Evolutionary conservation across 345 rosid species (phyloP).

Genomic region (Populus euphratica): DNA sequence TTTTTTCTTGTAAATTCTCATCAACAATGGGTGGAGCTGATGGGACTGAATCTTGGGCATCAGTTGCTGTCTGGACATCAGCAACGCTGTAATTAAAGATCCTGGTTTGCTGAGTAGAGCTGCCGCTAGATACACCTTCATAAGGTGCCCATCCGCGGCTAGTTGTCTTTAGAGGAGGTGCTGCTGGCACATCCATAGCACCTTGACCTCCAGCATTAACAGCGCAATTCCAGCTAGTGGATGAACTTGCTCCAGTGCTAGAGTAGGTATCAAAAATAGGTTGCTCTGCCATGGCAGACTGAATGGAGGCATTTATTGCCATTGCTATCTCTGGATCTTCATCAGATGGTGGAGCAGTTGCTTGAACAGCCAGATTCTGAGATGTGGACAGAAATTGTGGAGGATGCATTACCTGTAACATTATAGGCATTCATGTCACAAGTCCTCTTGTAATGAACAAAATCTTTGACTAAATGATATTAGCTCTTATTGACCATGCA

Average conservation of each 20-base stretch:
- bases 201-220: slow-evolving; percentile 10
- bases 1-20: slow-evolving; percentile 24
- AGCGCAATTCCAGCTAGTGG: slow-evolving; percentile 32
- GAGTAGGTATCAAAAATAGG: slow-evolving; percentile 32
- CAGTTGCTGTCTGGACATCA: slow-evolving; percentile 12
- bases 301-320: slow-evolving; percentile 78
- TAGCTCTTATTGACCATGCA: neutral
- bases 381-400: slow-evolving; percentile 51
- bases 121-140: slow-evolving; percentile 19
- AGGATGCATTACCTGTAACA: slow-evolving; percentile 57
- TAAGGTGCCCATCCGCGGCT: slow-evolving; percentile 13
- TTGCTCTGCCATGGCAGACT: slow-evolving; percentile 43
- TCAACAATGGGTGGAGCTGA: slow-evolving; percentile 58
- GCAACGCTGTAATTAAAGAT: slow-evolving; percentile 14
- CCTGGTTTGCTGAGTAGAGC: slow-evolving; percentile 13
- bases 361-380: slow-evolving; percentile 37
- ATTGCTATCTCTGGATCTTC: slow-evolving; percentile 65
- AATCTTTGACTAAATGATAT: neutral
- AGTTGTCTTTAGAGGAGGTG: slow-evolving; percentile 34
- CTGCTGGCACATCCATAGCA: slow-evolving; percentile 19
- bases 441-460: neutral
- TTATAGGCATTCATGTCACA: slow-evolving; percentile 3
- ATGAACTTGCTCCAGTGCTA: slow-evolving; percentile 41
- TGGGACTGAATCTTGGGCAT: slow-evolving; percentile 39
- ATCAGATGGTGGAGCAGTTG: slow-evolving; percentile 62